Percentiles rank a stretch among this genome's conserved stretches.
Evolutionary conservation across 306 rosid species (phyloP).

Genomic region (Cicer arietinum): DNA sequence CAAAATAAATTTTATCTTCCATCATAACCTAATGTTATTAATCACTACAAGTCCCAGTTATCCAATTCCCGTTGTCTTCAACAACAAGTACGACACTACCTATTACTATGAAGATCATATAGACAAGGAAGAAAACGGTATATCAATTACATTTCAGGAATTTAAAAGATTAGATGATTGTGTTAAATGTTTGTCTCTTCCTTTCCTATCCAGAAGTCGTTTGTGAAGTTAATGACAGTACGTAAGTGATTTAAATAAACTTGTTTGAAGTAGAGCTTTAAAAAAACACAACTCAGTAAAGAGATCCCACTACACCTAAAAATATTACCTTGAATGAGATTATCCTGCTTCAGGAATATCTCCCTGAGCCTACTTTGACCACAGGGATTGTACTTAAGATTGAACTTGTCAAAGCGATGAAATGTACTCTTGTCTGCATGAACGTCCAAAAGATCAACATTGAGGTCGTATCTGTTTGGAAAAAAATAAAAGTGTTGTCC

Average conservation of each 20-base stretch:
- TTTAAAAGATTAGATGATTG: conserved; percentile 15
- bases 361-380: conserved; percentile 99
- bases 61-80: conserved; percentile 24
- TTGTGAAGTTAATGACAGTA: conserved; percentile 13
- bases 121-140: conserved; percentile 17
- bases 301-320: not conserved
- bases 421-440: conserved; percentile 99
- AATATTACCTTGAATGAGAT: conserved; percentile 81
- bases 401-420: conserved; percentile 98
- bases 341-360: conserved; percentile 96
- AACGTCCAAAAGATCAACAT: conserved; percentile 99
- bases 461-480: conserved; percentile 82
- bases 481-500: conserved; percentile 12
- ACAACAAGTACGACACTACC: conserved; percentile 12
- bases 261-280: conserved; percentile 20
- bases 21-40: conserved; percentile 9
- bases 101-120: conserved; percentile 15
- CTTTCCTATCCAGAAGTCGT: not conserved
- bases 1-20: conserved; percentile 7
- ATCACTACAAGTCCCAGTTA: not conserved
- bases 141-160: conserved; percentile 15
- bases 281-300: not conserved
- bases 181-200: not conserved
- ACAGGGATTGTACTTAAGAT: conserved; percentile 97
- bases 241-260: not conserved